phyloP scores from a whole-genome alignment of 1,139 yeast species.

The Suhomyces yuchorum region DNA sequence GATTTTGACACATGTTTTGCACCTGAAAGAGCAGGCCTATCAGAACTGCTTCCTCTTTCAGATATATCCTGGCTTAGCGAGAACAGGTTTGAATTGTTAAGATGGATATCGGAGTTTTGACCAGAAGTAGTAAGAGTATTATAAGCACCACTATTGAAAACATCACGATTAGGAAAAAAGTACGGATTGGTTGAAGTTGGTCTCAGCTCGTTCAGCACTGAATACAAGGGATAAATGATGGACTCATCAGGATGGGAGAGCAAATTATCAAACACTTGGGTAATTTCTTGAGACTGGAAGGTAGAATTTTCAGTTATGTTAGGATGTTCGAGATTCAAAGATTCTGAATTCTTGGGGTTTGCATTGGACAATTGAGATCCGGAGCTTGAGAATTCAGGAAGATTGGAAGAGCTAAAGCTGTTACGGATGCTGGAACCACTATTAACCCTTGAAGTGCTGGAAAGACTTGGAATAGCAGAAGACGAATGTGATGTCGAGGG shows the following conservation, averaged over 20 bases:
- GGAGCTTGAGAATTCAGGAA: not conserved
- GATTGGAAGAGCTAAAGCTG: not conserved
- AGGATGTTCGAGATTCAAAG: not conserved
- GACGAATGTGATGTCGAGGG: not conserved
- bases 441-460: not conserved
- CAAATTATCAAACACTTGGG: slow-evolving; percentile 34
- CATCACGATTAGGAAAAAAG: slow-evolving; percentile 13
- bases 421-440: not conserved
- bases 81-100: not conserved
- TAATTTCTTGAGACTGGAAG: slow-evolving; percentile 18
- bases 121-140: not conserved
- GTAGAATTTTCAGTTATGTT: not conserved
- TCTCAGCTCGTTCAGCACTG: slow-evolving; percentile 21
- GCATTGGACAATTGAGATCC: not conserved
- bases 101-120: not conserved
- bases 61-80: no score
- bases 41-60: no score
- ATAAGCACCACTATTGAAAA: slow-evolving; percentile 11
- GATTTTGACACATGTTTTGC: slow-evolving; percentile 6
- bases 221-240: slow-evolving; percentile 45
- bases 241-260: slow-evolving; percentile 24
- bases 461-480: not conserved
- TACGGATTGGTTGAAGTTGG: slow-evolving; percentile 8
- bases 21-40: slow-evolving; percentile 12
- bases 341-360: not conserved